A percentile compares a stretch with the other conserved stretches of the same genome.
Conservation (phyloP, 768 basidiomycete species). For the Saitozyma podzolica region DNA sequence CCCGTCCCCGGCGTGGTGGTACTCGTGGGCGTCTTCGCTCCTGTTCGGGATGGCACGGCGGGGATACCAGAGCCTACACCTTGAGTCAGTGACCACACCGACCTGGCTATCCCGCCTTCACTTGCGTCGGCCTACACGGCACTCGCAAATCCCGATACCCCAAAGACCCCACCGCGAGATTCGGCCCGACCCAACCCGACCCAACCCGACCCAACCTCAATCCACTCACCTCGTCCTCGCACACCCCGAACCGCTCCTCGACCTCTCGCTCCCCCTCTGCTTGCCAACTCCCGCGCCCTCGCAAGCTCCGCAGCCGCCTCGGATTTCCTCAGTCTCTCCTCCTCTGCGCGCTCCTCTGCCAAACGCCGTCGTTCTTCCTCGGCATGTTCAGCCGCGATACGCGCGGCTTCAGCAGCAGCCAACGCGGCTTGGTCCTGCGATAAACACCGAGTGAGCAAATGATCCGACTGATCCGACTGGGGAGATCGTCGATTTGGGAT, state of each 20-base stretch:
- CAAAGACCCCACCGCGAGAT: neutral
- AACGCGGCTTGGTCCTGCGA: conserved; percentile 18
- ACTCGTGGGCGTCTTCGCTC: conserved; percentile 8
- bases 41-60: conserved; percentile 8
- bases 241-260: conserved; percentile 17
- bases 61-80: conserved; percentile 26
- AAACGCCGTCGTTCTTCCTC: conserved; percentile 9
- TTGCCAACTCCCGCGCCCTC: conserved; percentile 13
- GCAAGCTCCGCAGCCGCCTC: conserved; percentile 16
- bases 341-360: conserved; percentile 15
- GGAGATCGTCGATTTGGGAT: no score
- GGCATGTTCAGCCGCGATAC: conserved; percentile 8
- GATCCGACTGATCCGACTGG: neutral
- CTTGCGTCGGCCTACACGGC: no score
- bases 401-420: conserved; percentile 16
- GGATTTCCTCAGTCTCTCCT: conserved; percentile 6
- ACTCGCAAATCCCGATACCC: no score
- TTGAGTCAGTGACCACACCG: neutral
- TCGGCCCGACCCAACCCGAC: conserved; percentile 9
- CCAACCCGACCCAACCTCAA: conserved; percentile 7
- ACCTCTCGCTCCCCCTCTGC: conserved; percentile 16
- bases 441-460: neutral
- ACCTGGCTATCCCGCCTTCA: neutral
- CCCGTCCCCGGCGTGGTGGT: conserved; percentile 3
- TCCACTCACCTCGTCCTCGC: conserved; percentile 15